Percentiles rank a stretch among this genome's conserved stretches.
phyloP scores from a whole-genome alignment of 2,329 filamentous ascomycete genomes.

The Zasmidium citrigriseum region DNA sequence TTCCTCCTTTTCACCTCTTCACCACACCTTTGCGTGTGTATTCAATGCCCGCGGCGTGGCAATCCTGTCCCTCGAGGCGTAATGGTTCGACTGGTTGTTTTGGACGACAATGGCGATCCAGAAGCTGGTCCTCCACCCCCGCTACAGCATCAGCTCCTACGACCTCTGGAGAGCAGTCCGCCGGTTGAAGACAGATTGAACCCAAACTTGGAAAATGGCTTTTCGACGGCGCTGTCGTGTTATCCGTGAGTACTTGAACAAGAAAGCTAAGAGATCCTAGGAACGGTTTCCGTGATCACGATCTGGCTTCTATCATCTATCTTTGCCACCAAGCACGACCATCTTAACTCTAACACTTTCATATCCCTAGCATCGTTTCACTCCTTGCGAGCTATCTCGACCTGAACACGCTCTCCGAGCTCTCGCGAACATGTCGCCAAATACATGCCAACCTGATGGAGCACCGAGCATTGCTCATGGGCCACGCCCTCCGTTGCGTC shows the following conservation, averaged over 20 bases:
- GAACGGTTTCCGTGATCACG: too few species aligned
- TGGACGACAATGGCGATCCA: constrained; percentile 40
- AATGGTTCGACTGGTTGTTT: constrained; percentile 49
- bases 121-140: constrained; percentile 24
- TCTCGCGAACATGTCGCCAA: constrained; percentile 79
- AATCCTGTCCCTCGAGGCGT: constrained; percentile 17
- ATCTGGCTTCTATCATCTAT: too few species aligned
- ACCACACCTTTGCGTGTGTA: neutral
- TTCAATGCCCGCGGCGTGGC: constrained; percentile 17
- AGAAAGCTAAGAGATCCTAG: neutral
- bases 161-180: constrained; percentile 17
- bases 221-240: constrained; percentile 65
- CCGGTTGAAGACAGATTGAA: constrained; percentile 39
- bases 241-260: constrained; percentile 61
- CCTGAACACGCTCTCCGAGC: constrained; percentile 80
- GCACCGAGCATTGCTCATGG: constrained; percentile 72
- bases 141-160: constrained; percentile 23
- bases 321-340: too few species aligned
- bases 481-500: constrained; percentile 74
- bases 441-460: constrained; percentile 77
- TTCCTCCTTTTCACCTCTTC: neutral
- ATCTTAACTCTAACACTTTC: constrained; percentile 9
- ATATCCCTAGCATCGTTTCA: constrained; percentile 66
- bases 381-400: constrained; percentile 77
- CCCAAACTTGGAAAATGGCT: constrained; percentile 57